Base-by-base conservation (phyloP, 2,329 filamentous ascomycete genomes). In the Claviceps cyperi region DNA sequence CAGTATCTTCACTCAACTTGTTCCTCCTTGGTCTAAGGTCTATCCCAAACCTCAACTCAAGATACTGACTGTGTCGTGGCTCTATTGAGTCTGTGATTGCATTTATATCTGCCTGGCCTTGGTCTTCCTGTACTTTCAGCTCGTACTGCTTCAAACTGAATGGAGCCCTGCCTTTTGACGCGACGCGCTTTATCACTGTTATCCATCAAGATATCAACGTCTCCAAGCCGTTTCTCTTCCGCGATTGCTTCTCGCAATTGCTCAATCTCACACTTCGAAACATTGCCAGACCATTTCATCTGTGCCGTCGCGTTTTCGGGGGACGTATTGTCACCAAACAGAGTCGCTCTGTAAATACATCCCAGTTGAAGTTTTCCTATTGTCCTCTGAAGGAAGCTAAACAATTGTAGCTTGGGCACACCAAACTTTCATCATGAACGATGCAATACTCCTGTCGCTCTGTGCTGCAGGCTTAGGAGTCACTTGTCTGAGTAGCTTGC, bases 401-500 rank as follows among this genome's bases (percentile, higher is more conserved):
- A 38, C 19, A 36, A 17, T 37, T 39, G 21, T 47, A 49, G 43
- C 21, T 11, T 39, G 17, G 15, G 17, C 5, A 41, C 22, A 28
- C 17, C 14, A 41, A 15, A 17, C 36, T 39, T 39, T 15, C 28
- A 49, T 43, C 40, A 54, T 54, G 52, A 48, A 37, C 21, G 46
- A 45, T 32, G 43, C 41, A 43, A 19, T 51, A 46, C 45, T 59
- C 43, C 48, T 66, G 38, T 56, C 58, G 14, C 50, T 64, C 41
- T 62, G 64, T 36, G 62, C 56, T 38, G 59, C 61, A 24, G 64
- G 64, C 22, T 57, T 73, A 13, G 64, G 51, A 37, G 43, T 70
- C 39, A 59, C 67, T 15, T 55, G 59, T 35, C 54, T 72, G 19
- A 59, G 65, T 46, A 65, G 69, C 13, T 47, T 67, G 6, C 70